These are phyloP conservation scores for Ceriops decandra DNA, from an alignment of 345 rosid species.

Conservation along the genomic window DNA sequence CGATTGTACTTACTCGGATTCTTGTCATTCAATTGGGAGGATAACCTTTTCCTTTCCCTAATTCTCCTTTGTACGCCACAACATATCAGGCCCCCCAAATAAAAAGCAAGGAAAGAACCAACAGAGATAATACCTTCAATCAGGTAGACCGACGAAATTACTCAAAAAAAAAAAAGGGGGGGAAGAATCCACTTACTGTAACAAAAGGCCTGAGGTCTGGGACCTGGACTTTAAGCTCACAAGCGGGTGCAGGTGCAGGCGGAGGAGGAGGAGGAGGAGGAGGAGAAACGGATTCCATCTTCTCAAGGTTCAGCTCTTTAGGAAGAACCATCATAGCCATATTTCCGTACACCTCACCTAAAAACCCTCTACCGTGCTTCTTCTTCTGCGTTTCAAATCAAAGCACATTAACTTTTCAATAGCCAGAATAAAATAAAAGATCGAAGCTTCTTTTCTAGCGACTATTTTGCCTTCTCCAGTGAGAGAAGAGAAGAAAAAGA, in stretches of 20 bases:
- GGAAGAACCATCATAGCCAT: conserved; percentile 53
- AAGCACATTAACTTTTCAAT: background rate
- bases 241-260: conserved; percentile 25
- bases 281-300: conserved; percentile 33
- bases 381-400: conserved; percentile 46
- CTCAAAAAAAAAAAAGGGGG: background rate
- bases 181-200: conserved; percentile 33
- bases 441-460: background rate
- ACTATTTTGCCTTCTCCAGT: too few relatives aligned
- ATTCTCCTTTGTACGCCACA: too few relatives aligned
- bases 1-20: too few relatives aligned
- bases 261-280: conserved; percentile 6
- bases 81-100: too few relatives aligned
- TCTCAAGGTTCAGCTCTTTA: conserved; percentile 51
- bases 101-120: background rate
- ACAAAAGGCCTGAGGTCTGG: conserved; percentile 55
- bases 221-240: conserved; percentile 53
- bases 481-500: background rate
- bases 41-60: too few relatives aligned
- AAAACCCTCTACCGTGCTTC: conserved; percentile 34
- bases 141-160: background rate
- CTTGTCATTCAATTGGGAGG: too few relatives aligned
- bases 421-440: background rate
- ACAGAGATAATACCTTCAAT: background rate
- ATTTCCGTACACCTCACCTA: conserved; percentile 43